Evolutionary conservation across 805 yeast species (phyloP), one percentile per base, ranked within the genome.

Genomic region (Monosporozyma solicola): DNA sequence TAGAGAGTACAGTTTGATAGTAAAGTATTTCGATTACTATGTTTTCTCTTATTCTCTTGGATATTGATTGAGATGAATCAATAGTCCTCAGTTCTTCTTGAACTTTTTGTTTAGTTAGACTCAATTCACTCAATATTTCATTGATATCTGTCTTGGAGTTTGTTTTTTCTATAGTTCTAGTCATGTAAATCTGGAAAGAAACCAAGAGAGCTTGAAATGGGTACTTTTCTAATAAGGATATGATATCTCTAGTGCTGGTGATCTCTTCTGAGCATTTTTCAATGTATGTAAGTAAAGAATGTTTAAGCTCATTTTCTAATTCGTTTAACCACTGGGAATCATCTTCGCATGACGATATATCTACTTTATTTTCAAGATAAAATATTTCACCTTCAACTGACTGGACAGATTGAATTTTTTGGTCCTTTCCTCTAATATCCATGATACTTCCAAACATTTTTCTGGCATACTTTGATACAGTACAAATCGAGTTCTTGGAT

Each of bases 391-490:
- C 85, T 57, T 87, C 85, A 0, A 73, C 70, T n/a, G 97, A 85
- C 1, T 58, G 48, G 0, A 89, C 71, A 0, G 80, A 80, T 0
- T 59, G 53, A 3, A 85, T 75, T 0, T 58, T 57, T 4, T 67
- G 69, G 1, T 57, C 59, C 20, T 76, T 75, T 41, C 61, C 66
- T 0, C 66, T 59, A 2, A 87, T 57, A 2, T 71, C 61, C 0
- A 75, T 58, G 2, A 89, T 71, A 1, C 92, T 95, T 4, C 80
- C 66, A 64, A 86, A 90, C 83, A 90, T 78, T 61, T 86, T 87
- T 48, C 74, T 72, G 49, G 90, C 68, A 61, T 85, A 90, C 47
- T 73, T 76, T 16, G 83, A 81, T 3, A 84, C 72, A 6, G 73
- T 58, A 2, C 47, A 44, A 1, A 80, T 59, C 57, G 83, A 78